These are phyloP conservation scores for Pseudodiploospora longispora DNA, from an alignment of 2,329 filamentous ascomycete genomes.

Conservation along the genomic window DNA sequence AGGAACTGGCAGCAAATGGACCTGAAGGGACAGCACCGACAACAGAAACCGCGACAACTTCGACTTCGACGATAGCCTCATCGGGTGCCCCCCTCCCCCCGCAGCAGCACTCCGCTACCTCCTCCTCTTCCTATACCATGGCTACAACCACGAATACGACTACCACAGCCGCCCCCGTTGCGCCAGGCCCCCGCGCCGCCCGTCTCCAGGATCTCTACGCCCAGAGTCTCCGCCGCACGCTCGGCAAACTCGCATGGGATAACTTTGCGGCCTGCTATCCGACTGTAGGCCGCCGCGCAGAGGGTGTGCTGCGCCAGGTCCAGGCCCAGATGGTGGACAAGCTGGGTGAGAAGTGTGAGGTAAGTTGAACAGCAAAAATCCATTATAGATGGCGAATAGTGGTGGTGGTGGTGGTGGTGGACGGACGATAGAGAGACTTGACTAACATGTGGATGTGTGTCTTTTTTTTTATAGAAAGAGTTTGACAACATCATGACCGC, in stretches of 20 bases:
- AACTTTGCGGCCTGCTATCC: constrained; percentile 56
- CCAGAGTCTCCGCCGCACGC: constrained; percentile 43
- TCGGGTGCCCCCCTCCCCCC: not conserved
- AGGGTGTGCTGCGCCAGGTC: constrained; percentile 43
- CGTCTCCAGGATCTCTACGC: constrained; percentile 48
- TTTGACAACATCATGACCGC: constrained; percentile 46
- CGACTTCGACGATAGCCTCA: not conserved
- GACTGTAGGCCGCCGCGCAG: constrained; percentile 44
- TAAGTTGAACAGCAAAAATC: constrained; percentile 15
- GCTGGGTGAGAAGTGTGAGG: constrained; percentile 44
- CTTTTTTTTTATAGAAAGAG: constrained; percentile 33
- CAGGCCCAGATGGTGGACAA: constrained; percentile 52
- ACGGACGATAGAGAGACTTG: constrained; percentile 7
- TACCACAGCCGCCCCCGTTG: constrained; percentile 21
- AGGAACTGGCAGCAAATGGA: not conserved
- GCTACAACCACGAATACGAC: not conserved
- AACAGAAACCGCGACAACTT: not conserved
- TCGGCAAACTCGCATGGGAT: constrained; percentile 46
- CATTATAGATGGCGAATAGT: too few species aligned
- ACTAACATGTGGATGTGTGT: not conserved
- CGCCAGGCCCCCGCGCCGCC: constrained; percentile 49
- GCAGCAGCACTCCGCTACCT: constrained; percentile 1
- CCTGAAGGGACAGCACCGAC: not conserved
- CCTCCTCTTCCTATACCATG: not conserved
- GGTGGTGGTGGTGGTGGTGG: not conserved